phyloP scores from a whole-genome alignment of 306 rosid genomes.

The Corylus heterophylla region DNA sequence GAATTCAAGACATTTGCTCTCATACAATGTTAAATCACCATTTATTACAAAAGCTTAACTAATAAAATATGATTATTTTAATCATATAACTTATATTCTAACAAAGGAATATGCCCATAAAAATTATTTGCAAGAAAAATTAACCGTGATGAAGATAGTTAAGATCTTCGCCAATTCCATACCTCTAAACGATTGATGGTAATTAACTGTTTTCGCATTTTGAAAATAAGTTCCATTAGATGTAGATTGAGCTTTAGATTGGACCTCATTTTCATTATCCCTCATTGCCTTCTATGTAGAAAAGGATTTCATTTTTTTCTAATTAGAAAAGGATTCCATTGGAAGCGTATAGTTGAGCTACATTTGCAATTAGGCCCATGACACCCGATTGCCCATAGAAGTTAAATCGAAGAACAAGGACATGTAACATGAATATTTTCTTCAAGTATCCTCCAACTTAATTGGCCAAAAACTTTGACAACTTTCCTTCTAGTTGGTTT shows the following conservation, averaged over 20 bases:
- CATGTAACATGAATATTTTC: conserved; percentile 21
- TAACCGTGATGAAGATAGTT: conserved; percentile 30
- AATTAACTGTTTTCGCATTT: conserved; percentile 25
- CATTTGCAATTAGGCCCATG: too few relatives aligned
- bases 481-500: too few relatives aligned
- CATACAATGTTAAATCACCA: too few relatives aligned
- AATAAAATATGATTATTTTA: too few relatives aligned
- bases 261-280: not conserved
- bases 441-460: not conserved
- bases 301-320: not conserved
- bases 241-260: not conserved
- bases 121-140: conserved; percentile 35
- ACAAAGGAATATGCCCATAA: not conserved
- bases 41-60: too few relatives aligned
- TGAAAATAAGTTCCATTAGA: conserved; percentile 17
- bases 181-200: conserved; percentile 28
- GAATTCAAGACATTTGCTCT: too few relatives aligned
- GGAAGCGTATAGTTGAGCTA: too few relatives aligned
- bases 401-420: conserved; percentile 39
- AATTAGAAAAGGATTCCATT: too few relatives aligned
- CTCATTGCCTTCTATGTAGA: conserved; percentile 11
- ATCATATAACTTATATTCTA: too few relatives aligned
- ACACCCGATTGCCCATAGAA: too few relatives aligned
- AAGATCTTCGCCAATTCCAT: conserved; percentile 30
- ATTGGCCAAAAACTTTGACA: too few relatives aligned